phyloP scores from a whole-genome alignment of 148 eudicot species.

The Talinum fruticosum region DNA sequence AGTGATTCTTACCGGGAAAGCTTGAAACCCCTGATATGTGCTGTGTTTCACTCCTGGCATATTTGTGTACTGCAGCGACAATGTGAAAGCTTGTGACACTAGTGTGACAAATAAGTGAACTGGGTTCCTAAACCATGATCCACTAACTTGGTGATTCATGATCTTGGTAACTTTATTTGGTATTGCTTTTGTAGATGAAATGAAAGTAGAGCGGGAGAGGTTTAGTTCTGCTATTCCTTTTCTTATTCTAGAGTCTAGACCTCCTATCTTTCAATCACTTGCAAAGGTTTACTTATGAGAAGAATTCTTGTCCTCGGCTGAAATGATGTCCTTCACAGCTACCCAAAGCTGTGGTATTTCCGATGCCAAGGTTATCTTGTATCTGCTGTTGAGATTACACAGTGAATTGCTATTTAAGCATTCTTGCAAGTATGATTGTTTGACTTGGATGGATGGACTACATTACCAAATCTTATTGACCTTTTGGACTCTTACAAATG shows the following conservation, averaged over 20 bases:
- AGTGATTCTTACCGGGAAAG: too few species aligned
- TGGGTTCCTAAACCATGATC: not conserved
- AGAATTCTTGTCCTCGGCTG: too few species aligned
- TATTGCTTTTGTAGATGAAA: not conserved
- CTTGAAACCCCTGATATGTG: too few species aligned
- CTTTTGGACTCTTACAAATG: not conserved
- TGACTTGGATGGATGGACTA: too few species aligned
- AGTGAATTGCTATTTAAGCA: not conserved
- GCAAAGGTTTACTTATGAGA: not conserved
- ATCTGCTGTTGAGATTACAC: too few species aligned
- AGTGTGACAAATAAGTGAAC: too few species aligned
- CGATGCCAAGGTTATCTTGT: too few species aligned
- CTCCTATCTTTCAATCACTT: not conserved
- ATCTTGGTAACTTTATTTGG: not conserved
- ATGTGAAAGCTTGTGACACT: too few species aligned
- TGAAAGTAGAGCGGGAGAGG: not conserved
- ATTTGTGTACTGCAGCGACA: too few species aligned
- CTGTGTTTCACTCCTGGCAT: too few species aligned
- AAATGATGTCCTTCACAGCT: too few species aligned
- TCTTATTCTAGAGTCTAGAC: not conserved
- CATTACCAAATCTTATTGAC: not conserved
- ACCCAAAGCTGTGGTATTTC: too few species aligned
- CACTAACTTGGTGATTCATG: not conserved
- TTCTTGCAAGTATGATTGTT: not conserved
- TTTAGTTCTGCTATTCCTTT: not conserved